Evolutionary conservation across 768 basidiomycete genomes (phyloP).

Genomic region (Mycena leptocephala): DNA sequence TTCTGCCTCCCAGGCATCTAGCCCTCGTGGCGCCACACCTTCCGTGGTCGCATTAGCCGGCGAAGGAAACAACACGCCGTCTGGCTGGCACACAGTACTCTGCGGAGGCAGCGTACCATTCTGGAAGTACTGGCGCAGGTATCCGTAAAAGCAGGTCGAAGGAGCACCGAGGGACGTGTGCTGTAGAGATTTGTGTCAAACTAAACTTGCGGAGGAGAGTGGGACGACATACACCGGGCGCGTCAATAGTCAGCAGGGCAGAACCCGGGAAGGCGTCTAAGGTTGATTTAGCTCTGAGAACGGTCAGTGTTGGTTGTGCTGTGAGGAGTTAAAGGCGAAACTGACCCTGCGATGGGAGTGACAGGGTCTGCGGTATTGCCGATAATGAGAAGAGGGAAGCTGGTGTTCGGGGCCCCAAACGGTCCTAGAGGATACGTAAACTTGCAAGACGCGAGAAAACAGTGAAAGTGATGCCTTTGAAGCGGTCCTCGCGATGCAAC

Average conservation of each 20-base stretch:
- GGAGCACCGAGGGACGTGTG: conserved; percentile 44
- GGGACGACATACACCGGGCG: conserved; percentile 31
- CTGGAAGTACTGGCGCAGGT: conserved; percentile 35
- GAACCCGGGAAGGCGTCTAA: conserved; percentile 33
- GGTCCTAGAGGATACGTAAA: conserved; percentile 67
- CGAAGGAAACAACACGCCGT: background rate
- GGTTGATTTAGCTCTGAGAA: conserved; percentile 23
- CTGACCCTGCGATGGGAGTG: conserved; percentile 33
- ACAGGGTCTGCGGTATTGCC: conserved; percentile 36
- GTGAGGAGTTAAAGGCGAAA: background rate
- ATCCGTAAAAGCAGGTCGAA: conserved; percentile 43
- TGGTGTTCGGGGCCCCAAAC: background rate
- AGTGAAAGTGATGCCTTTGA: conserved; percentile 5
- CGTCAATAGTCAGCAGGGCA: conserved; percentile 36
- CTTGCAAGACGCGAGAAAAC: conserved; percentile 60
- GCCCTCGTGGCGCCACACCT: background rate
- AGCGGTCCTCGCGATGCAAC: background rate
- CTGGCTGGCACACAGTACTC: conserved; percentile 7
- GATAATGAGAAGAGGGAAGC: no score
- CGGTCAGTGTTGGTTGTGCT: background rate
- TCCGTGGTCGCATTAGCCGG: conserved; percentile 2
- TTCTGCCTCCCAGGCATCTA: no score
- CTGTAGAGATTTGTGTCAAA: conserved; percentile 23
- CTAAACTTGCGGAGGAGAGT: background rate
- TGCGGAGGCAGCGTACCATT: conserved; percentile 32